Evolutionary conservation across 768 basidiomycete genomes (phyloP).

Genomic region (Neoboletus subvelutipes): DNA sequence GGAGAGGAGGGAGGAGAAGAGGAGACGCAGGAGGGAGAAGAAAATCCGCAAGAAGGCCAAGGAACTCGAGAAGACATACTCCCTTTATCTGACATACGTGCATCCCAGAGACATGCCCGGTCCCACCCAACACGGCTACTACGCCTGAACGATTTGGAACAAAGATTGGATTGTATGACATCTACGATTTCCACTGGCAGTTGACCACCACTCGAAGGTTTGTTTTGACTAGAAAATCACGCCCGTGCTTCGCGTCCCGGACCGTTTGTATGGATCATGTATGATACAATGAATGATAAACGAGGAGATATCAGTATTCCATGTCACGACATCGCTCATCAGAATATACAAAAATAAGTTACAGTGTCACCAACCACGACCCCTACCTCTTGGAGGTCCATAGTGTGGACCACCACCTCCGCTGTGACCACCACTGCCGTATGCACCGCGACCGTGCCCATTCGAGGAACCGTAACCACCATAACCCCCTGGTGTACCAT

Average conservation of each 20-base stretch:
- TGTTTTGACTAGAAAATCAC: background rate
- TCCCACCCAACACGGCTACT: conserved; percentile 28
- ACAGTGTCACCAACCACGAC: conserved; percentile 45
- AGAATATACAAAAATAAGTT: conserved; percentile 29
- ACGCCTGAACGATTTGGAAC: conserved; percentile 14
- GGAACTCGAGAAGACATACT: conserved; percentile 60
- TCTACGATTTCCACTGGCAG: background rate
- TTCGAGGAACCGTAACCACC: conserved; percentile 34
- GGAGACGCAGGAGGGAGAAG: conserved; percentile 61
- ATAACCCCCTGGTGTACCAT: conserved; percentile 21
- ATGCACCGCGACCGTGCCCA: conserved; percentile 39
- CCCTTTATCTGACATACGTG: conserved; percentile 59
- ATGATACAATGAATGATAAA: conserved; percentile 14
- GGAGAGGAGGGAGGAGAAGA: conserved; percentile 60
- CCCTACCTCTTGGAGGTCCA: conserved; percentile 44
- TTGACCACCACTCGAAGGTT: background rate
- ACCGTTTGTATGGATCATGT: conserved; percentile 16
- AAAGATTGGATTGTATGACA: background rate
- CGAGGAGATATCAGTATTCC: conserved; percentile 1
- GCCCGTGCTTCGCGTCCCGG: background rate
- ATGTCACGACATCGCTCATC: background rate
- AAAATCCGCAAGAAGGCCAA: conserved; percentile 57
- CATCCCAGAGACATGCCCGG: conserved; percentile 33
- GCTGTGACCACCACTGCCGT: conserved; percentile 31
- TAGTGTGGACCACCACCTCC: conserved; percentile 16